phyloP scores from a whole-genome alignment of 352 stramenopile genomes.

The Globisporangium nodosum region DNA sequence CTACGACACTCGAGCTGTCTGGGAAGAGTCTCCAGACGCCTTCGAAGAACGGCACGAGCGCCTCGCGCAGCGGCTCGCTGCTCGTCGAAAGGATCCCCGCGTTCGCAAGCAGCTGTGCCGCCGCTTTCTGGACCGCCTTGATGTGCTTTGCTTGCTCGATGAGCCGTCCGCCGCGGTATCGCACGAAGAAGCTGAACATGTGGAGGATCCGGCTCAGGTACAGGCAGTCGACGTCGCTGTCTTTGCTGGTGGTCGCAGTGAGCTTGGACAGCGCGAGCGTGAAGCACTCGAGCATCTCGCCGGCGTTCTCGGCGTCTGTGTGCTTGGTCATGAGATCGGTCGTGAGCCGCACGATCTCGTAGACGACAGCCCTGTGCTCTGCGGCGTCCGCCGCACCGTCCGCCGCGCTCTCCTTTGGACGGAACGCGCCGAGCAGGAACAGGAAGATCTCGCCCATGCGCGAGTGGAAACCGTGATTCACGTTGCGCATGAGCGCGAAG shows the following conservation, averaged over 20 bases:
- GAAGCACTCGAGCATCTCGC: constrained; percentile 68
- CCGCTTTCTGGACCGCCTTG: constrained; percentile 37
- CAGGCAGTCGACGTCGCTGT: constrained; percentile 39
- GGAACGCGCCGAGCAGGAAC: constrained; percentile 67
- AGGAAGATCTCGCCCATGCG: constrained; percentile 75
- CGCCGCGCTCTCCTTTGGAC: constrained; percentile 27
- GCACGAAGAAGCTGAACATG: constrained; percentile 49
- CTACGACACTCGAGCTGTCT: constrained; percentile 24
- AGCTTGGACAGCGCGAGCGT: constrained; percentile 53
- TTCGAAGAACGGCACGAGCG: constrained; percentile 50
- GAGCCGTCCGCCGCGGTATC: constrained; percentile 50
- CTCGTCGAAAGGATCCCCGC: constrained; percentile 37
- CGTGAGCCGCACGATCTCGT: constrained; percentile 65
- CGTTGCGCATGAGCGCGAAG: constrained; percentile 78
- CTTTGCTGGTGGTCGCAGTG: constrained; percentile 17
- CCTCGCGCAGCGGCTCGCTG: constrained; percentile 31
- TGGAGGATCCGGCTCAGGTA: constrained; percentile 67
- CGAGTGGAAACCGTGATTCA: constrained; percentile 83
- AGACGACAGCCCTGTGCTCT: constrained; percentile 31
- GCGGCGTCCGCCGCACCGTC: constrained; percentile 1
- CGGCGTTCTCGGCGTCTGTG: constrained; percentile 56
- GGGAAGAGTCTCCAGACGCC: constrained; percentile 64
- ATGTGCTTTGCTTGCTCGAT: constrained; percentile 30
- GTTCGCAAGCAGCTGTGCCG: constrained; percentile 29
- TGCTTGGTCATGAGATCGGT: constrained; percentile 72